Evolutionary conservation across 2,329 filamentous ascomycete genomes (phyloP).

Genomic region (Clarireedia homoeocarpa): DNA sequence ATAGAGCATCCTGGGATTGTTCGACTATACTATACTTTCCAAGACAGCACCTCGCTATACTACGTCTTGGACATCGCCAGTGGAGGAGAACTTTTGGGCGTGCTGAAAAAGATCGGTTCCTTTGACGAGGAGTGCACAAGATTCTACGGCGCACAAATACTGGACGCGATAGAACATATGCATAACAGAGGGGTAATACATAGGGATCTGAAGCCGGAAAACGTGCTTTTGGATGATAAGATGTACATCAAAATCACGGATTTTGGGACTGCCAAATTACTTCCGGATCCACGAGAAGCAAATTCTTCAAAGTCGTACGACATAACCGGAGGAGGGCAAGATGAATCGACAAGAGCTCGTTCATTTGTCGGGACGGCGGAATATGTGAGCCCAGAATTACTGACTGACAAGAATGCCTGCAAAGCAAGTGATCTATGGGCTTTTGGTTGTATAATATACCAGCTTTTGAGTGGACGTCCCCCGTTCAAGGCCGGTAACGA

Average conservation of each 20-base stretch:
- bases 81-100: constrained; percentile 84
- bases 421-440: constrained; percentile 98
- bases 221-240: constrained; percentile 87
- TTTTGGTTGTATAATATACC: constrained; percentile 96
- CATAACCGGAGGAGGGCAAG: constrained; percentile 31
- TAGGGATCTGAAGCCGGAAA: constrained; percentile 93
- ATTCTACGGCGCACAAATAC: constrained; percentile 92
- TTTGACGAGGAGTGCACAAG: constrained; percentile 92
- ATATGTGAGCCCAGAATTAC: constrained; percentile 94
- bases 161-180: constrained; percentile 97
- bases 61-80: constrained; percentile 93
- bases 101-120: constrained; percentile 87
- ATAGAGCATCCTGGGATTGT: constrained; percentile 97
- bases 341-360: constrained; percentile 67
- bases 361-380: constrained; percentile 98
- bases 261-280: constrained; percentile 94
- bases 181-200: constrained; percentile 94
- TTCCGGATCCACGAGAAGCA: constrained; percentile 48
- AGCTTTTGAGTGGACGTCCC: constrained; percentile 87
- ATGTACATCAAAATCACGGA: constrained; percentile 99
- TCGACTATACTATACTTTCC: constrained; percentile 95
- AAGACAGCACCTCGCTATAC: constrained; percentile 92
- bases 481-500: constrained; percentile 96
- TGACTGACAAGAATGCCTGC: constrained; percentile 93
- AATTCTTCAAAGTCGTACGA: constrained; percentile 30